Evolutionary conservation across 78 protist genomes (phyloP), one percentile per base, ranked within the genome.

Genomic region (Protostelium mycophagum): DNA sequence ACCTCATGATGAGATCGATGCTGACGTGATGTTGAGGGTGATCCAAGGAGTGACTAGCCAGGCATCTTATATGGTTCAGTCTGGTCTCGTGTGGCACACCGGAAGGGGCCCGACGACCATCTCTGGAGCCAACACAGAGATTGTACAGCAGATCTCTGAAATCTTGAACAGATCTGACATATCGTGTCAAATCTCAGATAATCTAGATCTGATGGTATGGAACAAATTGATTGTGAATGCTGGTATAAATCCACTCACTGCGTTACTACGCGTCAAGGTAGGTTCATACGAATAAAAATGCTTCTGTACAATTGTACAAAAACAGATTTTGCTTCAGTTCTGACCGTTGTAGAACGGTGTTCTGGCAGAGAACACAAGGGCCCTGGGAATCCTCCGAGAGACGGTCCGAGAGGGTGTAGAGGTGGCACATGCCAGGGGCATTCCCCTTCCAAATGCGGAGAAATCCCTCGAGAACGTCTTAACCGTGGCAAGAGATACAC

Each of bases 171-270:
- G 85, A 51, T 63, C 94, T 16, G 96, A 95, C 0, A 88, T 95
- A 28, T 28, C 25, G 5, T 89, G 87, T 28, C 84, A 73, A 29
- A 28, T 89, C 1, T 38, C 39, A 31, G 38, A 89, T 37, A 90
- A 90, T 38, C 85, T 90, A 23, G 91, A 87, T 0, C 9, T 37
- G 63, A 31, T 90, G 38, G 84, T 89, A 29, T 96, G 96, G 97
- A 34, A 88, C 34, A 96, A 96, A 84, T 90, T 95, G 5, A 83
- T 96, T 0, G 94, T 92, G 16, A 96, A 96, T 29, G 95, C 96
- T 0, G 96, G 89, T n/a, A 95, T 96, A 63, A 96, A 96, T 89
- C 98, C 98, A 0, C 28, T 96, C 28, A 90, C 96, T 1, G 98
- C 98, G 0, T 87, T 95, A 1, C 34, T 93, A 36, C 90, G 95